phyloP scores from a whole-genome alignment of 2,329 filamentous ascomycete genomes.

The Sporothrix humicola region DNA sequence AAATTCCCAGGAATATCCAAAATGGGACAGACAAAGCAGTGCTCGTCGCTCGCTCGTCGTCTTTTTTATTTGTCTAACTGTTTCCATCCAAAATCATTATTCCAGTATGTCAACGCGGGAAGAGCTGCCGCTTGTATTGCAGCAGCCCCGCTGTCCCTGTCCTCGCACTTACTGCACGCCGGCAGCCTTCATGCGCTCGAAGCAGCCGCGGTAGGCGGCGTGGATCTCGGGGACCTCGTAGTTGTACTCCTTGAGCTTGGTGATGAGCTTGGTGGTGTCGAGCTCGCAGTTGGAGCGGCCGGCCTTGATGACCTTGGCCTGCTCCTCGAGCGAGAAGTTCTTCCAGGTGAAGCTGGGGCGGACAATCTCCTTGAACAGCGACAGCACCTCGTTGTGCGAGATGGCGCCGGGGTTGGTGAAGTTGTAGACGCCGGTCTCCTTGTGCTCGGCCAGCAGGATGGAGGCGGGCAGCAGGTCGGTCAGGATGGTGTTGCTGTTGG shows the following conservation, averaged over 20 bases:
- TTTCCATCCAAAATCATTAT: conserved; percentile 16
- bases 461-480: conserved; percentile 67
- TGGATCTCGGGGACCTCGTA: conserved; percentile 66
- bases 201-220: conserved; percentile 65
- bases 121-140: too few species aligned
- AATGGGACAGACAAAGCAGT: conserved; percentile 11
- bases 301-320: conserved; percentile 70
- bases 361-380: conserved; percentile 67
- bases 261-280: conserved; percentile 65
- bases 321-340: conserved; percentile 70
- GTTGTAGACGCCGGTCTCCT: conserved; percentile 72
- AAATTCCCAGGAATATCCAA: conserved; percentile 1
- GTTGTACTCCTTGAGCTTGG: conserved; percentile 64
- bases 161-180: conserved; percentile 53
- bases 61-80: conserved; percentile 24
- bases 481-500: conserved; percentile 71
- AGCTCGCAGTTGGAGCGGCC: conserved; percentile 70
- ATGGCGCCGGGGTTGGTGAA: conserved; percentile 74
- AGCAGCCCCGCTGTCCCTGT: too few species aligned
- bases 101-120: not conserved
- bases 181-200: conserved; percentile 66
- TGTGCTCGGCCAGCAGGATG: conserved; percentile 94
- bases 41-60: conserved; percentile 23
- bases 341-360: conserved; percentile 65
- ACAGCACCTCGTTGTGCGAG: conserved; percentile 71